A percentile compares a stretch with the other conserved stretches of the same genome.
These are phyloP conservation scores for Coniosporium uncinatum DNA, from an alignment of 2,329 filamentous ascomycete species.

Conservation along the genomic window DNA sequence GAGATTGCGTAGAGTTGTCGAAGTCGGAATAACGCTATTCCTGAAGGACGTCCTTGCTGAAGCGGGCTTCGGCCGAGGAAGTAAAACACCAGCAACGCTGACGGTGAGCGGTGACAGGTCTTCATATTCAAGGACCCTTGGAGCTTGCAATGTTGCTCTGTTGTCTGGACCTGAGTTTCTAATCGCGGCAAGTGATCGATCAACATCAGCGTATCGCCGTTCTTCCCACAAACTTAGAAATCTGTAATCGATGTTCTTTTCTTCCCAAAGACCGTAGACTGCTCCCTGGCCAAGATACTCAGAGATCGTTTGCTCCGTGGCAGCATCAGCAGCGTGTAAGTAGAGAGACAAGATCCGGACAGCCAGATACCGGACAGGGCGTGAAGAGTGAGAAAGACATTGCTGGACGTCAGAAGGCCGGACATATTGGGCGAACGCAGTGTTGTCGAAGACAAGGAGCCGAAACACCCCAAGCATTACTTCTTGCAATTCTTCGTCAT, in stretches of 20 bases:
- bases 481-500: constrained; percentile 27
- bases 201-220: constrained; percentile 37
- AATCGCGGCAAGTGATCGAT: neutral
- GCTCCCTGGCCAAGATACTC: constrained; percentile 57
- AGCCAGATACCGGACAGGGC: constrained; percentile 70
- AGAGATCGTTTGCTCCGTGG: constrained; percentile 65
- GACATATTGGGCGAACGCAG: constrained; percentile 34
- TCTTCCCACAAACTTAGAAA: constrained; percentile 65
- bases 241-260: constrained; percentile 67
- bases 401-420: constrained; percentile 62
- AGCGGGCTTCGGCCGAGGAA: constrained; percentile 25
- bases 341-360: constrained; percentile 76
- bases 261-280: constrained; percentile 71
- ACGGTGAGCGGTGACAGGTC: constrained; percentile 22
- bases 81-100: constrained; percentile 25
- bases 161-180: constrained; percentile 1
- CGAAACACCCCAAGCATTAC: constrained; percentile 69
- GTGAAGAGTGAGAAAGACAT: constrained; percentile 55
- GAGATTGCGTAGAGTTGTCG: constrained; percentile 69
- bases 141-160: no score
- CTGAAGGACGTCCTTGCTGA: constrained; percentile 23
- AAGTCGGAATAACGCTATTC: constrained; percentile 55
- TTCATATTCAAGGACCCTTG: neutral
- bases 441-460: constrained; percentile 65
- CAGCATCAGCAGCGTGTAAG: constrained; percentile 74